Evolutionary conservation across 169 alveolate genomes (phyloP).

Genomic region (Cyclospora cayetanensis): DNA sequence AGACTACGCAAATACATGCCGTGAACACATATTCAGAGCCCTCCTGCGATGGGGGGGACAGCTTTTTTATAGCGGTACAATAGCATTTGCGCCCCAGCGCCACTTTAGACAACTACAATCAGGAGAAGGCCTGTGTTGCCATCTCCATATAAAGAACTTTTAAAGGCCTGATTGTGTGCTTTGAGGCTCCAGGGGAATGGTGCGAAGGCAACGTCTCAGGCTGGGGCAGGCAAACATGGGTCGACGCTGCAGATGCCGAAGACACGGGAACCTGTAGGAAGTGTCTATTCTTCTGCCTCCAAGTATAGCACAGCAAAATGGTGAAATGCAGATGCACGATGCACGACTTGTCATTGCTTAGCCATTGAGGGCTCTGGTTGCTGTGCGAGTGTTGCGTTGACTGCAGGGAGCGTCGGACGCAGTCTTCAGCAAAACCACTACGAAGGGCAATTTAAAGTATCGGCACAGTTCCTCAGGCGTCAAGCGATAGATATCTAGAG

Average conservation of each 20-base stretch:
- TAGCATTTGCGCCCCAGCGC: too few relatives aligned
- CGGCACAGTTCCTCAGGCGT: too few relatives aligned
- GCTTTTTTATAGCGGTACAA: too few relatives aligned
- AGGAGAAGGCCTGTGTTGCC: too few relatives aligned
- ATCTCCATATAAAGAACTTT: too few relatives aligned
- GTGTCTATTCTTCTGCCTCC: neutral
- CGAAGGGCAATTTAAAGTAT: constrained; percentile 46
- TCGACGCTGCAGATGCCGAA: constrained; percentile 32
- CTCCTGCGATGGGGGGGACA: too few relatives aligned
- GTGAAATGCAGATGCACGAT: too few relatives aligned
- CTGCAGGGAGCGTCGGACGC: constrained; percentile 62
- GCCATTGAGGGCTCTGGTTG: neutral
- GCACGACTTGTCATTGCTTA: neutral
- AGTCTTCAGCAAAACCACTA: constrained; percentile 51
- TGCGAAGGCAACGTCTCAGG: constrained; percentile 31
- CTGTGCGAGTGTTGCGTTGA: neutral
- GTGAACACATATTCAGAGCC: too few relatives aligned
- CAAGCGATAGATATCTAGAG: too few relatives aligned
- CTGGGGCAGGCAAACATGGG: constrained; percentile 62
- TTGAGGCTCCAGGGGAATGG: constrained; percentile 30
- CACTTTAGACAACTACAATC: too few relatives aligned
- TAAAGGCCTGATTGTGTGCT: too few relatives aligned
- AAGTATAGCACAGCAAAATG: neutral
- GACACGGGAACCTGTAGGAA: constrained; percentile 20
- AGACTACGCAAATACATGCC: too few relatives aligned